Conservation (phyloP, 2,329 filamentous ascomycete genomes). For the Botrytis porri region DNA sequence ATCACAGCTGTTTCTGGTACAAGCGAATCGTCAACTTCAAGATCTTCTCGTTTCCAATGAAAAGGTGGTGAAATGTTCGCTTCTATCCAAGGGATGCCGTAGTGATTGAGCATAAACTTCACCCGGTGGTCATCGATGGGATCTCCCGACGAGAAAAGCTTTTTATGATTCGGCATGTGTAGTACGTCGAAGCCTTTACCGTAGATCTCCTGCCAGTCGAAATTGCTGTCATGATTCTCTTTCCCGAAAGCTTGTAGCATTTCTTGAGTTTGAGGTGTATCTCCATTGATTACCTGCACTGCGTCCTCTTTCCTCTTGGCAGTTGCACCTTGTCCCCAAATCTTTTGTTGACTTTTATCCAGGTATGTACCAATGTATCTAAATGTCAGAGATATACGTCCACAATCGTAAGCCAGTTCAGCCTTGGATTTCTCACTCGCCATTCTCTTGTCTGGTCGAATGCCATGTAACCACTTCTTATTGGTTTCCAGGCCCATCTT, state of each 20-base stretch:
- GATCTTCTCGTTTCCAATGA: constrained; percentile 33
- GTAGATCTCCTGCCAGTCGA: constrained; percentile 74
- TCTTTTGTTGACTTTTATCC: constrained; percentile 57
- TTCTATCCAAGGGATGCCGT: constrained; percentile 43
- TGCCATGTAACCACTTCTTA: constrained; percentile 85
- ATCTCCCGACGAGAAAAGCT: constrained; percentile 50
- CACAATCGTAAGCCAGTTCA: constrained; percentile 70
- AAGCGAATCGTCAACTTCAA: constrained; percentile 23
- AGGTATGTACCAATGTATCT: constrained; percentile 85
- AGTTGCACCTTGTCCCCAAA: constrained; percentile 91
- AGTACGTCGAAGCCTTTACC: constrained; percentile 81
- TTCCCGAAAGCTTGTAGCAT: constrained; percentile 78
- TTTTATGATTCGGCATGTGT: constrained; percentile 49
- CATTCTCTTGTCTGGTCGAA: constrained; percentile 78
- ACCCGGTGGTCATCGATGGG: constrained; percentile 49
- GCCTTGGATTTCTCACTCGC: constrained; percentile 61
- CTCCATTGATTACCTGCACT: constrained; percentile 64
- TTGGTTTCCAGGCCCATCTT: constrained; percentile 80
- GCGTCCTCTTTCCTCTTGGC: constrained; percentile 63
- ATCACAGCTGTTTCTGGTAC: constrained; percentile 39
- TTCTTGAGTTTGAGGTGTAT: constrained; percentile 59
- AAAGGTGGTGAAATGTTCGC: constrained; percentile 32
- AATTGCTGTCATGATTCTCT: constrained; percentile 73
- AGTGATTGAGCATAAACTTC: constrained; percentile 49
- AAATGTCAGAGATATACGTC: constrained; percentile 90